Conservation (phyloP, 2,329 filamentous ascomycete species). For the Mycosphaerella arachidis region DNA sequence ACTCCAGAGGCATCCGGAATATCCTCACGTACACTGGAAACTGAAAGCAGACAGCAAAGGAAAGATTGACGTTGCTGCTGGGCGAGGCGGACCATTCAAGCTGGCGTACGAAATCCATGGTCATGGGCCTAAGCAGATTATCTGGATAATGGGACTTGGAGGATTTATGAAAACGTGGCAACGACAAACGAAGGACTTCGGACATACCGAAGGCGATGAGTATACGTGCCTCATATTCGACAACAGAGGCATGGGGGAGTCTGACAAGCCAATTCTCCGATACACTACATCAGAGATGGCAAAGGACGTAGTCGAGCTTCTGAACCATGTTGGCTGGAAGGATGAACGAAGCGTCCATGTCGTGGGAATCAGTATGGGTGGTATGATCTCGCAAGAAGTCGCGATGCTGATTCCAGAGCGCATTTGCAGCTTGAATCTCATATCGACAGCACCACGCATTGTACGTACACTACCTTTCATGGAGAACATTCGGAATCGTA, state of each 20-base stretch:
- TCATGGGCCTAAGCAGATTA: slow-evolving; percentile 63
- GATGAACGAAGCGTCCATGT: slow-evolving; percentile 58
- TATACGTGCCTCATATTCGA: slow-evolving; percentile 76
- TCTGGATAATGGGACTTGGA: slow-evolving; percentile 77
- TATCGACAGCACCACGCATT: slow-evolving; percentile 47
- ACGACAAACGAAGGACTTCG: slow-evolving; percentile 76
- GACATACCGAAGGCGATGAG: slow-evolving; percentile 60
- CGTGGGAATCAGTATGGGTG: slow-evolving; percentile 77
- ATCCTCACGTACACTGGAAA: slow-evolving; percentile 61
- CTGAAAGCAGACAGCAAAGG: slow-evolving; percentile 63
- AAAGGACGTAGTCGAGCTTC: slow-evolving; percentile 65
- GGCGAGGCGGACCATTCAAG: slow-evolving; percentile 68
- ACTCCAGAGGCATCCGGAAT: slow-evolving; percentile 62
- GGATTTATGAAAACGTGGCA: slow-evolving; percentile 69
- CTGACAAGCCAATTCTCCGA: slow-evolving; percentile 68
- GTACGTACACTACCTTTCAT: slow-evolving; percentile 49
- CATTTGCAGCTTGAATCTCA: slow-evolving; percentile 47
- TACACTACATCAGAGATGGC: slow-evolving; percentile 88
- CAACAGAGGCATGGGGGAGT: slow-evolving; percentile 79
- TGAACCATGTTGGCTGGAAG: slow-evolving; percentile 66
- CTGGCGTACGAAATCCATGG: slow-evolving; percentile 80
- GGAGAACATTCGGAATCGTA: slow-evolving; percentile 59
- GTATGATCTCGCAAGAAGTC: slow-evolving; percentile 88
- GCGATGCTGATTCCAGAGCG: slow-evolving; percentile 47
- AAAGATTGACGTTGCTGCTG: slow-evolving; percentile 59